Base-by-base conservation (phyloP, 2,329 filamentous ascomycete species). In the Aotearoamyces nothofagi region DNA sequence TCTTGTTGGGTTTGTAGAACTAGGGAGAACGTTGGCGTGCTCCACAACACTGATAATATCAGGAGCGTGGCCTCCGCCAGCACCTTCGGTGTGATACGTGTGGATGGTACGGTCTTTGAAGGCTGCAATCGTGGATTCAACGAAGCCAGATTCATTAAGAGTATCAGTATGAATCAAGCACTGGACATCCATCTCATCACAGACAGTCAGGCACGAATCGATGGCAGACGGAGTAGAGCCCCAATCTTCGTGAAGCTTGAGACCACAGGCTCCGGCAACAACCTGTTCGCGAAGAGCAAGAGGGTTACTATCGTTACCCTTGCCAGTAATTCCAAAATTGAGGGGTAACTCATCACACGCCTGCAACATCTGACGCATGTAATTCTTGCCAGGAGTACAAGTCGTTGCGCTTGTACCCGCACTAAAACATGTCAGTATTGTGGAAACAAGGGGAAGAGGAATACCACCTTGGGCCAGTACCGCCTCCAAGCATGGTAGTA, bases 231-330 rank as follows among this genome's bases (percentile, higher is more conserved):
- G 87, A 1, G 87, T 94, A 13, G 69, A 74, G 30, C 87, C 87
- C 87, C 87, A 96, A 53, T 96, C 87, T 56, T 96, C 87, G 52
- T 96, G 87, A 5, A 96, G 63, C 53, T 96, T 96, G 35, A 96
- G 66, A 5, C 87, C 87, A 42, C 82, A 87, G 1, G 78, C 86
- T 7, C 87, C 87, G 1, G 87, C 87, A 31, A 68, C 57, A 33
- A 81, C 66, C 54, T 93, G 83, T 41, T 94, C 81, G 27, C 73
- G 69, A 2, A 96, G 64, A 7, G 78, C 79, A 2, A 54, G 50
- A 0, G 70, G 65, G 8, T 69, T 69, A 40, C 75, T 74, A 52
- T 96, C 87, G 47, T 92, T 94, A 35, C 87, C 87, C 58, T 96
- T 96, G 23, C 80, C 83, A 0, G 86, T 94, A 45, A 96, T 80